phyloP scores from a whole-genome alignment of 768 basidiomycete genomes.

The Butyriboletus loyo region DNA sequence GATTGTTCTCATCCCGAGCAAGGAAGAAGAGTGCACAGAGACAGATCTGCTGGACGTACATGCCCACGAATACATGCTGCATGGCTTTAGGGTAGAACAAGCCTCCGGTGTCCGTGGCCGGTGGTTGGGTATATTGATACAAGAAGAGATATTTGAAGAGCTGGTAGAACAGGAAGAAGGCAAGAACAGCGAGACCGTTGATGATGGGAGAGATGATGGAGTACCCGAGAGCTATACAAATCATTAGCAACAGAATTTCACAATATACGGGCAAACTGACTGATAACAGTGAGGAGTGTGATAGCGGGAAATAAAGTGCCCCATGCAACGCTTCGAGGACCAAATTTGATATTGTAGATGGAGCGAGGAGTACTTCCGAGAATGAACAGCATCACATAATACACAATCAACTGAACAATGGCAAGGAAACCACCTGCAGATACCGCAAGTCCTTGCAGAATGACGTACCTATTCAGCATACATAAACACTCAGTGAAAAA shows the following conservation, averaged over 20 bases:
- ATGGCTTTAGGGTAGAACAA: slow-evolving; percentile 95
- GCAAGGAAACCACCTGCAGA: slow-evolving; percentile 80
- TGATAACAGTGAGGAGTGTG: slow-evolving; percentile 81
- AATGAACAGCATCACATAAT: slow-evolving; percentile 88
- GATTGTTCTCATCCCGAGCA: slow-evolving; percentile 48
- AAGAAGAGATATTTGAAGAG: slow-evolving; percentile 87
- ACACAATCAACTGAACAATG: slow-evolving; percentile 69
- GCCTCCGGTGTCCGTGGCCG: slow-evolving; percentile 79
- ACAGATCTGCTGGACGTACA: slow-evolving; percentile 89
- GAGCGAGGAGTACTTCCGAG: slow-evolving; percentile 88
- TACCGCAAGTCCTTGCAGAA: slow-evolving; percentile 78
- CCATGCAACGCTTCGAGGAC: slow-evolving; percentile 62
- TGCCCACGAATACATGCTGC: slow-evolving; percentile 87
- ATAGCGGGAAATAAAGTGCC: slow-evolving; percentile 70
- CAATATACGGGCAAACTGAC: slow-evolving; percentile 39
- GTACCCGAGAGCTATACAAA: slow-evolving; percentile 62
- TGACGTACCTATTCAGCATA: slow-evolving; percentile 53
- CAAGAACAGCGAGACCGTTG: slow-evolving; percentile 79
- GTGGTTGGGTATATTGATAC: slow-evolving; percentile 71
- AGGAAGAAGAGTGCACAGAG: slow-evolving; percentile 91
- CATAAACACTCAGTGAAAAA: background rate
- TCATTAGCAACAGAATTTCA: background rate
- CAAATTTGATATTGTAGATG: slow-evolving; percentile 81
- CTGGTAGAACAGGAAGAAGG: slow-evolving; percentile 82
- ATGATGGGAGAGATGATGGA: slow-evolving; percentile 90